Evolutionary conservation across 176 grass and related monocot genomes (phyloP).

Genomic region (Oryza glumipatula): DNA sequence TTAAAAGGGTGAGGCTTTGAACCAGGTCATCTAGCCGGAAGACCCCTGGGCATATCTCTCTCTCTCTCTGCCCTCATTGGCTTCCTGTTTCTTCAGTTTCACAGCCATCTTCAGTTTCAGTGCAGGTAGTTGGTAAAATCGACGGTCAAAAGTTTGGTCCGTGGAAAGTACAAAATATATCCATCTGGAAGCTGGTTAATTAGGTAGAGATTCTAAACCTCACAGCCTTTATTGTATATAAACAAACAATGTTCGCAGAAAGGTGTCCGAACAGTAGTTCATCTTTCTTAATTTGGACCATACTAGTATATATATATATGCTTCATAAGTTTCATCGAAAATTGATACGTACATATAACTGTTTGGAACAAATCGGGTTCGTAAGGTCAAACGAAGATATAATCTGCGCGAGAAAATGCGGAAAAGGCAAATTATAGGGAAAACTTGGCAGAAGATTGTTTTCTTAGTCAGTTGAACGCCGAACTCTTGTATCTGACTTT

Average conservation of each 20-base stretch:
- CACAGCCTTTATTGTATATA: neutral
- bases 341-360: too few relatives aligned
- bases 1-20: too few relatives aligned
- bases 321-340: neutral
- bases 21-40: too few relatives aligned
- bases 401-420: neutral
- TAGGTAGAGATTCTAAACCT: neutral
- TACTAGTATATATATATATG: neutral
- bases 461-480: neutral
- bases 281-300: neutral
- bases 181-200: neutral
- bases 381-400: neutral
- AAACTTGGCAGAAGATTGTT: neutral
- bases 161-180: neutral
- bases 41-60: too few relatives aligned
- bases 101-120: too few relatives aligned
- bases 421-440: neutral
- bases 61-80: too few relatives aligned
- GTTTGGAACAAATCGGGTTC: neutral
- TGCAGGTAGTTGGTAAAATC: neutral
- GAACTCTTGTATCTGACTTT: neutral
- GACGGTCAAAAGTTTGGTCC: neutral
- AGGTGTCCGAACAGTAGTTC: neutral
- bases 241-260: neutral
- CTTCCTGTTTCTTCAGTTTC: too few relatives aligned